Evolutionary conservation across 306 rosid species (phyloP).

Genomic region (Chamaecrista fasciculata): DNA sequence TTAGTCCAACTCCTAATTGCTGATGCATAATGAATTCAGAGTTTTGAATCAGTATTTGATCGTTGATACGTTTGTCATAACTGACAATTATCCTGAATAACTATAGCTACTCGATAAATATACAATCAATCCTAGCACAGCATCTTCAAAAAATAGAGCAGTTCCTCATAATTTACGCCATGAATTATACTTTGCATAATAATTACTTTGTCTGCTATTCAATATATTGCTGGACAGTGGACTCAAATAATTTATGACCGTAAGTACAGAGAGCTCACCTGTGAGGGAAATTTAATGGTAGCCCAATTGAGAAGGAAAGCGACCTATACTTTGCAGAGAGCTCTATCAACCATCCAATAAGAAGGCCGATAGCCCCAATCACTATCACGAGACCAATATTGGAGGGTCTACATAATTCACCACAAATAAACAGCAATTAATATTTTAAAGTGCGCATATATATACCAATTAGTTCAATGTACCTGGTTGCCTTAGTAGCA

Average conservation of each 20-base stretch:
- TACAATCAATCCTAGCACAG: background rate
- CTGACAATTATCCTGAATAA: background rate
- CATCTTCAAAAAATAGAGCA: background rate
- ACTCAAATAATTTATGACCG: constrained; percentile 13
- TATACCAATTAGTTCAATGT: background rate
- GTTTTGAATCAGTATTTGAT: no score
- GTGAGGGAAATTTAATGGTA: constrained; percentile 30
- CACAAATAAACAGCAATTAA: constrained; percentile 24
- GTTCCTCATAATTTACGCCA: background rate
- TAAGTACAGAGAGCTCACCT: constrained; percentile 27
- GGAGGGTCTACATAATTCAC: constrained; percentile 16
- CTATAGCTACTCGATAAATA: background rate
- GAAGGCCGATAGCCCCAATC: constrained; percentile 47
- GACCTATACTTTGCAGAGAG: constrained; percentile 42
- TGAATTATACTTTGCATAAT: background rate
- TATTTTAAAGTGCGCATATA: background rate
- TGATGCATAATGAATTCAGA: no score
- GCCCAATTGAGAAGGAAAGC: constrained; percentile 37
- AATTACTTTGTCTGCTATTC: background rate
- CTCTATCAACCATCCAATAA: constrained; percentile 53
- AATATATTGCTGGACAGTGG: background rate
- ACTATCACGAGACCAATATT: constrained; percentile 33
- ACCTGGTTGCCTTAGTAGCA: constrained; percentile 85
- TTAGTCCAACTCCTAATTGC: no score
- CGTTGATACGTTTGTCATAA: background rate